Conservation (phyloP, 169 alveolate genomes). For the Plasmodium blacklocki region DNA sequence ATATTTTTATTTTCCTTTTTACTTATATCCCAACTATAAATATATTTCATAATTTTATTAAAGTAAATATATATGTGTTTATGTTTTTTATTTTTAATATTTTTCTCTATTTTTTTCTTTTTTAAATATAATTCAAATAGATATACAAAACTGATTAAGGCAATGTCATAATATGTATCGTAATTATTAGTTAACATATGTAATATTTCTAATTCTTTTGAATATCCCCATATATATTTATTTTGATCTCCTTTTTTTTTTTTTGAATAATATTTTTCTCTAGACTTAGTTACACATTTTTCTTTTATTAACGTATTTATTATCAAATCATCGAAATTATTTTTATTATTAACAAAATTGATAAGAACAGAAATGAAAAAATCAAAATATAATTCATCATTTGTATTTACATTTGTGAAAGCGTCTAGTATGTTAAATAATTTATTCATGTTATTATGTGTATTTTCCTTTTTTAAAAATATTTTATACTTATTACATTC, state of each 20-base stretch:
- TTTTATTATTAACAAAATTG: conserved; percentile 48
- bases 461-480: neutral
- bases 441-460: neutral
- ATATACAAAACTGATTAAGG: conserved; percentile 6
- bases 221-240: neutral
- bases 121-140: conserved; percentile 39
- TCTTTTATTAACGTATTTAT: conserved; percentile 18
- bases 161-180: conserved; percentile 50
- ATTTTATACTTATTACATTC: neutral
- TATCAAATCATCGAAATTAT: conserved; percentile 35
- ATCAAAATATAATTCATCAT: conserved; percentile 28
- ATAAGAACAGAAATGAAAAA: conserved; percentile 26
- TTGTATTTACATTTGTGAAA: conserved; percentile 9
- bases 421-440: conserved; percentile 24
- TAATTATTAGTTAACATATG: conserved; percentile 47
- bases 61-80: neutral
- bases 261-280: neutral
- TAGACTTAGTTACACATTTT: neutral
- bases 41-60: conserved; percentile 36
- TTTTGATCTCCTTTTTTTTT: neutral
- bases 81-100: too few species aligned
- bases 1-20: conserved; percentile 37
- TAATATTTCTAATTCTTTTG: conserved; percentile 28
- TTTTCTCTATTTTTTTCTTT: conserved; percentile 6
- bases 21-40: conserved; percentile 41